Evolutionary conservation across 140 eudicot species (phyloP).

Genomic region (Stevia rebaudiana): DNA sequence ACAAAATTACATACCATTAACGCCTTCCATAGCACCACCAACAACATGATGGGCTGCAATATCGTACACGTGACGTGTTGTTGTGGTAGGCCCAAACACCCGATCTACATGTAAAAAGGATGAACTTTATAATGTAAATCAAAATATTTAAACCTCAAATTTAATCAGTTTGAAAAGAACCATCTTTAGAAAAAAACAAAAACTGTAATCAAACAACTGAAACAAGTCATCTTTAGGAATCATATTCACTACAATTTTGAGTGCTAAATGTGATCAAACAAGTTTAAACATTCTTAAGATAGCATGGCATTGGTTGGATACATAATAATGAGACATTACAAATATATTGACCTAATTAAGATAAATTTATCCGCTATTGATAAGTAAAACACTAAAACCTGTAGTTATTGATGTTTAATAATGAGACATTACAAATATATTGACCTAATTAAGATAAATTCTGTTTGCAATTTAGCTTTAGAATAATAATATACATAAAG

Average conservation of each 20-base stretch:
- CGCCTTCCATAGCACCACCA: conserved; percentile 95
- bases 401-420: conserved; percentile 9
- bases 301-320: conserved; percentile 3
- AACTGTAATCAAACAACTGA: too few relatives aligned
- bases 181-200: too few relatives aligned
- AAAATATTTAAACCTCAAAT: conserved; percentile 2
- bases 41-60: conserved; percentile 93
- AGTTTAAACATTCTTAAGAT: conserved; percentile 3
- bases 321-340: conserved; percentile 3
- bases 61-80: conserved; percentile 93
- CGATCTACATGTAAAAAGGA: conserved; percentile 47
- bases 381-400: conserved; percentile 4
- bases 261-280: background rate
- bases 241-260: background rate
- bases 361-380: background rate
- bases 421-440: too few relatives aligned
- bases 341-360: background rate
- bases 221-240: background rate
- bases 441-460: conserved; percentile 5
- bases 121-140: conserved; percentile 9
- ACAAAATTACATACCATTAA: conserved; percentile 54
- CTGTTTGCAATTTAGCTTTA: background rate
- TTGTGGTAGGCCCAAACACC: conserved; percentile 97
- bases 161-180: background rate
- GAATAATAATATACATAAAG: background rate